Conservation (phyloP, 148 eudicot genomes). For the Vaccinium corymbosum region DNA sequence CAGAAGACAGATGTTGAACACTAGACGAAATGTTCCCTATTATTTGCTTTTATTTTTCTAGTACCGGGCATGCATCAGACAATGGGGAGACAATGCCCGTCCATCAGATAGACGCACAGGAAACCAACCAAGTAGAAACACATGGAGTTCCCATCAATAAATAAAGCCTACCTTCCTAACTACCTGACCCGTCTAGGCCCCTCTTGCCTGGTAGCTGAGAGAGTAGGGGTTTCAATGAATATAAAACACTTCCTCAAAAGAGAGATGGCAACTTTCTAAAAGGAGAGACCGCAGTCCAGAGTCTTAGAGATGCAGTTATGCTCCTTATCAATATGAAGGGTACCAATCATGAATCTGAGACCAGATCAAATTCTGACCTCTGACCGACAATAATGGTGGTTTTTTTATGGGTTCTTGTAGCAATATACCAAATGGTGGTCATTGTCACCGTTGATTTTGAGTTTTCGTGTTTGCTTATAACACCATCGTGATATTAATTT, state of each 20-base stretch:
- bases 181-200: neutral
- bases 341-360: neutral
- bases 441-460: neutral
- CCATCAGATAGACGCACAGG: neutral
- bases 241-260: neutral
- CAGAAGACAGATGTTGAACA: neutral
- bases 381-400: neutral
- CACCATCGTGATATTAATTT: neutral
- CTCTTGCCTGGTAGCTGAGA: neutral
- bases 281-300: neutral
- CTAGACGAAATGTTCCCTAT: neutral
- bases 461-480: neutral
- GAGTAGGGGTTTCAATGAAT: neutral
- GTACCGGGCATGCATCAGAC: neutral
- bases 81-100: neutral
- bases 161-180: neutral
- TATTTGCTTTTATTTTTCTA: neutral
- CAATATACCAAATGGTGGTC: too few relatives aligned
- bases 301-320: neutral
- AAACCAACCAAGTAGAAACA: neutral
- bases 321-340: neutral
- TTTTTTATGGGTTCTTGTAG: too few relatives aligned
- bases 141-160: neutral
- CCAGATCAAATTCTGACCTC: neutral
- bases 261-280: neutral